These are phyloP conservation scores for Pisolithus albus DNA, from an alignment of 768 basidiomycete genomes.

Conservation along the genomic window DNA sequence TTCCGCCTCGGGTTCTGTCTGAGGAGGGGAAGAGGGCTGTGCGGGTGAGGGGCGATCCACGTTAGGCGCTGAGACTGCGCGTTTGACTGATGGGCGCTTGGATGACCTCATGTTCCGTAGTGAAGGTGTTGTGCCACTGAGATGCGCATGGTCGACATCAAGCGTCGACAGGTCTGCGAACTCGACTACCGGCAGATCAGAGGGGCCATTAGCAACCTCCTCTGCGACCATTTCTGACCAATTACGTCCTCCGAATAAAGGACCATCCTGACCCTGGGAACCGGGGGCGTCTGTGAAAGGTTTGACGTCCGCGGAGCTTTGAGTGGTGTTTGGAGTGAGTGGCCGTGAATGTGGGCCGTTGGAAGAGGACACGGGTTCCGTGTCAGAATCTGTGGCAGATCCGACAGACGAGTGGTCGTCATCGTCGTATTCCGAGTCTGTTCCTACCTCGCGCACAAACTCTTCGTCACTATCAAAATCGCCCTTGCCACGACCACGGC, in stretches of 20 bases:
- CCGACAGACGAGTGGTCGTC: constrained; percentile 53
- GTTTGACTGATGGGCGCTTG: constrained; percentile 31
- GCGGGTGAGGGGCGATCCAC: constrained; percentile 19
- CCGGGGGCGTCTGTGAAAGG: constrained; percentile 18
- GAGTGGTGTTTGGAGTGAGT: constrained; percentile 63
- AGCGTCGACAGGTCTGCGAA: constrained; percentile 53
- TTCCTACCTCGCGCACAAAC: constrained; percentile 60
- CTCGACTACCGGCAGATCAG: constrained; percentile 72
- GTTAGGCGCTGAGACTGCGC: constrained; percentile 30
- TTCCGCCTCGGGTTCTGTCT: constrained; percentile 13
- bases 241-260: constrained; percentile 53
- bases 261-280: constrained; percentile 29
- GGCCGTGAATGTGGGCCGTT: constrained; percentile 41
- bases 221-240: constrained; percentile 88
- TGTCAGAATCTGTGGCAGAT: constrained; percentile 63
- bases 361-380: constrained; percentile 53
- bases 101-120: constrained; percentile 35
- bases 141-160: constrained; percentile 13
- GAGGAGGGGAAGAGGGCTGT: constrained; percentile 2
- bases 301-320: constrained; percentile 44
- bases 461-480: constrained; percentile 72
- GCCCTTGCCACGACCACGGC: constrained; percentile 56
- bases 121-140: constrained; percentile 32
- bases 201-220: constrained; percentile 55
- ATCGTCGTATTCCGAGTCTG: constrained; percentile 64